phyloP scores from a whole-genome alignment of 23 red algal genomes.

The Gracilaria caudata region DNA sequence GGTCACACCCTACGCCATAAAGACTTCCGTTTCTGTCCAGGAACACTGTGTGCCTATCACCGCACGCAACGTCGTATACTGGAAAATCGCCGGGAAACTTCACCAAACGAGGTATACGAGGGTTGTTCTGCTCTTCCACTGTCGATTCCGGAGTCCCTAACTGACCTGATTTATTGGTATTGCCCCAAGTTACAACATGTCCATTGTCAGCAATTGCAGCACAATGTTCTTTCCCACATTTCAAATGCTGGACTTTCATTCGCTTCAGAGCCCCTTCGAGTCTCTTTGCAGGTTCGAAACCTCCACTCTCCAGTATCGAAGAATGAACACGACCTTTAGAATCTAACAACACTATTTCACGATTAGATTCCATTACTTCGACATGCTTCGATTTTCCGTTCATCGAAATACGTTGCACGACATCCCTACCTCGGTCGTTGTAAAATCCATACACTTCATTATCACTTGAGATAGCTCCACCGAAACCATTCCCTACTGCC shows the following conservation, averaged over 20 bases:
- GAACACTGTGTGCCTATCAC: constrained; percentile 53
- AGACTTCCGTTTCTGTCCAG: constrained; percentile 28
- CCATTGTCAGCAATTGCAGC: constrained; percentile 34
- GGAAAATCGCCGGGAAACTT: constrained; percentile 13
- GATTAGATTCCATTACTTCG: constrained; percentile 30
- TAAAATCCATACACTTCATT: background rate
- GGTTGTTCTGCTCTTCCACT: background rate
- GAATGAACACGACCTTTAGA: constrained; percentile 3
- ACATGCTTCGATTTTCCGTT: constrained; percentile 7
- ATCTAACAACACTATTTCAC: constrained; percentile 33
- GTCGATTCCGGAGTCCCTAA: background rate
- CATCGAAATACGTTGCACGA: background rate
- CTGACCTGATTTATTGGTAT: constrained; percentile 37
- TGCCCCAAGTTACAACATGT: constrained; percentile 46
- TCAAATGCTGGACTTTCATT: background rate
- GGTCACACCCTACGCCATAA: constrained; percentile 39
- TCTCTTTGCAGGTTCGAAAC: constrained; percentile 15
- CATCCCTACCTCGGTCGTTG: background rate
- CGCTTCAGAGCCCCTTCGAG: constrained; percentile 28
- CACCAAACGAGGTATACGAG: constrained; percentile 21
- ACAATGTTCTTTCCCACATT: constrained; percentile 53
- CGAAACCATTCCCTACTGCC: constrained; percentile 27
- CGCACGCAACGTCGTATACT: constrained; percentile 38
- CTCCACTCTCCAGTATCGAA: background rate
- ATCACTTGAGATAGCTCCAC: constrained; percentile 21